Evolutionary conservation across 2,329 filamentous ascomycete genomes (phyloP).

Genomic region (Aspergillus sergii): DNA sequence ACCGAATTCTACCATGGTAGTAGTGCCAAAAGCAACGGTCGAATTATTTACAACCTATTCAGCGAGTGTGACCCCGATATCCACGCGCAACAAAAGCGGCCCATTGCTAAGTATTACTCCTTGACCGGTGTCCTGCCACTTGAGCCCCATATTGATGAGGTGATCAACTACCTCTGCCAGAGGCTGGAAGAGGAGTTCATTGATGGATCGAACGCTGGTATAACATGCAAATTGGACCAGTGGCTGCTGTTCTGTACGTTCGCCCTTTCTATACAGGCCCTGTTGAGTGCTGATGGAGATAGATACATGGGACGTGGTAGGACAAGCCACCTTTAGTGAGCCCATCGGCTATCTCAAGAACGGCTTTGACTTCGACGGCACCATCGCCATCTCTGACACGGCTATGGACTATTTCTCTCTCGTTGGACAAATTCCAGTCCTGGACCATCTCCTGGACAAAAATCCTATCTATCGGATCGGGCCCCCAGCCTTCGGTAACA

Average conservation of each 20-base stretch:
- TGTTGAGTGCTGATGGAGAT: neutral
- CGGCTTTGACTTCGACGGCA: slow-evolving; percentile 27
- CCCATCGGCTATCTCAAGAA: slow-evolving; percentile 30
- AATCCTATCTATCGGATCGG: slow-evolving; percentile 32
- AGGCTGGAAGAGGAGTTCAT: slow-evolving; percentile 39
- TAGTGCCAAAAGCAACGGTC: slow-evolving; percentile 37
- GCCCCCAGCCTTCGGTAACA: slow-evolving; percentile 27
- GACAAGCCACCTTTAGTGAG: slow-evolving; percentile 29
- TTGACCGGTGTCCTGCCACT: slow-evolving; percentile 24
- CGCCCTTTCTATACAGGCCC: too few relatives aligned
- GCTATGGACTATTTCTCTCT: slow-evolving; percentile 29
- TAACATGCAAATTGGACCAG: slow-evolving; percentile 40
- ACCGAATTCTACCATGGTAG: slow-evolving; percentile 43
- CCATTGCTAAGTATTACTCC: slow-evolving; percentile 43
- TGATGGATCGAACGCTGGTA: slow-evolving; percentile 25
- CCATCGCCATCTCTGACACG: slow-evolving; percentile 25
- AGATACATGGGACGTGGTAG: slow-evolving; percentile 32
- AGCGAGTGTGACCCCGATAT: slow-evolving; percentile 35
- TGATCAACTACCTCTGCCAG: slow-evolving; percentile 34
- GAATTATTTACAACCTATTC: slow-evolving; percentile 44
- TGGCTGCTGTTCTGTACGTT: slow-evolving; percentile 47
- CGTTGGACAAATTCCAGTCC: slow-evolving; percentile 27
- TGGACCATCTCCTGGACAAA: slow-evolving; percentile 33
- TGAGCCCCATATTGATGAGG: slow-evolving; percentile 31
- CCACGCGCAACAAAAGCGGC: slow-evolving; percentile 41